Conservation (phyloP, 495 filamentous ascomycete genomes). For the Penicillium salamii region DNA sequence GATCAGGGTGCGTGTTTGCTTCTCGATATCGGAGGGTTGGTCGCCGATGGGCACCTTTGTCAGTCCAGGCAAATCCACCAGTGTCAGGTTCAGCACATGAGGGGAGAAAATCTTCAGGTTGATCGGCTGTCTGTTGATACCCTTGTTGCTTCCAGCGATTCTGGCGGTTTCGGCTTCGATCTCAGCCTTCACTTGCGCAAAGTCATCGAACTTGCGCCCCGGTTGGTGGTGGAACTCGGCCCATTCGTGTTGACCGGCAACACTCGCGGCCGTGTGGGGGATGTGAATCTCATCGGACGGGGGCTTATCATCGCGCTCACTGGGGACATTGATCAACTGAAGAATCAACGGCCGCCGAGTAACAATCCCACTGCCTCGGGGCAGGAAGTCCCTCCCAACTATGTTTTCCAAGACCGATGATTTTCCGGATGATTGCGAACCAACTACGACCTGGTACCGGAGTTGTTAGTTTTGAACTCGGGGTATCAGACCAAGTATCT, state of each 20-base stretch:
- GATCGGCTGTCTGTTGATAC: constrained; percentile 95
- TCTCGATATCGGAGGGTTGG: constrained; percentile 97
- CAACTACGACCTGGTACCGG: constrained; percentile 80
- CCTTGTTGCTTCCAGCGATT: constrained; percentile 97
- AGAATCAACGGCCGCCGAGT: constrained; percentile 92
- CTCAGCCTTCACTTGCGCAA: constrained; percentile 87
- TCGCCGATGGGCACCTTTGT: constrained; percentile 99
- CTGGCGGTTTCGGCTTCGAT: constrained; percentile 95
- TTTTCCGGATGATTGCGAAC: constrained; percentile 97
- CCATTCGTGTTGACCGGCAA: constrained; percentile 79
- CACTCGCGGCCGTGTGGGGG: constrained; percentile 67
- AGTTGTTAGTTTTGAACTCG: constrained; percentile 12
- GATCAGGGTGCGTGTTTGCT: constrained; percentile 95
- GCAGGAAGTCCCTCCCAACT: constrained; percentile 94
- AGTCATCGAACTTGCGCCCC: constrained; percentile 87
- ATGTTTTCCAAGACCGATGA: constrained; percentile 99
- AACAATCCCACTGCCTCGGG: constrained; percentile 94
- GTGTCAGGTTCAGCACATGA: constrained; percentile 90
- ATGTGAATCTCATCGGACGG: constrained; percentile 63
- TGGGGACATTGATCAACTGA: constrained; percentile 96
- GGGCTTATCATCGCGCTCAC: constrained; percentile 66
- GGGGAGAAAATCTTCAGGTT: constrained; percentile 99
- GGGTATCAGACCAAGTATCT: background rate
- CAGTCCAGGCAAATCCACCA: constrained; percentile 93
- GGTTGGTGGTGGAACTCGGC: constrained; percentile 96